These are phyloP conservation scores for Piper longum DNA, from an alignment of 164 flowering plant species.

Conservation along the genomic window DNA sequence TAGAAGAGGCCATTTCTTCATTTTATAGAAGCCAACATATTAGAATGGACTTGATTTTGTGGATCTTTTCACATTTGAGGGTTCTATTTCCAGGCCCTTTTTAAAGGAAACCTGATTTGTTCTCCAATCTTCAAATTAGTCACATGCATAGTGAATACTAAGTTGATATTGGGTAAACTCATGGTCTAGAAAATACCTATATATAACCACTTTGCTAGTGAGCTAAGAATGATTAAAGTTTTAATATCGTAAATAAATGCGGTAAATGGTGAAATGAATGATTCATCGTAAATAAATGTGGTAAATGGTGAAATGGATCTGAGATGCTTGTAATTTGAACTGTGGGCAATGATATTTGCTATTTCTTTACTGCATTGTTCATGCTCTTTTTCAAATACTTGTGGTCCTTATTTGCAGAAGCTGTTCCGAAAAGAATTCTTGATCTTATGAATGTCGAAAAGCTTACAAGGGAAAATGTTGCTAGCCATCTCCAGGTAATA, in stretches of 20 bases:
- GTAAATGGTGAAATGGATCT: background rate
- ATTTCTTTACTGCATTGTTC: background rate
- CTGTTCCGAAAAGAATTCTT: constrained; percentile 87
- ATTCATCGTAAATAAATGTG: too few species aligned
- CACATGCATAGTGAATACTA: background rate
- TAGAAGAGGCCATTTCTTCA: too few species aligned
- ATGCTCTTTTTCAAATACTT: background rate
- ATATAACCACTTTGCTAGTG: background rate
- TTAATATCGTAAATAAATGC: too few species aligned
- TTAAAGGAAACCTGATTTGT: too few species aligned
- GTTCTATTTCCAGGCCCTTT: background rate
- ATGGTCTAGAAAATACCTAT: background rate
- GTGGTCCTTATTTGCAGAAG: constrained; percentile 39
- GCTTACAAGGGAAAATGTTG: constrained; percentile 87
- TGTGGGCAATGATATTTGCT: background rate
- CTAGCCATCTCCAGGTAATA: constrained; percentile 39
- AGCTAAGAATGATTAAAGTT: background rate
- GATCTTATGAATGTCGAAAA: constrained; percentile 82
- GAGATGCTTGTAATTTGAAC: background rate
- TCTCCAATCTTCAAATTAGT: background rate
- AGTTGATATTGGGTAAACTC: background rate
- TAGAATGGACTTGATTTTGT: background rate
- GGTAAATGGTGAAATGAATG: too few species aligned
- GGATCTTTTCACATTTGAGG: background rate
- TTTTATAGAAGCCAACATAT: background rate